Conservation (phyloP, 2,329 filamentous ascomycete genomes). For the Ophiostoma populinum region DNA sequence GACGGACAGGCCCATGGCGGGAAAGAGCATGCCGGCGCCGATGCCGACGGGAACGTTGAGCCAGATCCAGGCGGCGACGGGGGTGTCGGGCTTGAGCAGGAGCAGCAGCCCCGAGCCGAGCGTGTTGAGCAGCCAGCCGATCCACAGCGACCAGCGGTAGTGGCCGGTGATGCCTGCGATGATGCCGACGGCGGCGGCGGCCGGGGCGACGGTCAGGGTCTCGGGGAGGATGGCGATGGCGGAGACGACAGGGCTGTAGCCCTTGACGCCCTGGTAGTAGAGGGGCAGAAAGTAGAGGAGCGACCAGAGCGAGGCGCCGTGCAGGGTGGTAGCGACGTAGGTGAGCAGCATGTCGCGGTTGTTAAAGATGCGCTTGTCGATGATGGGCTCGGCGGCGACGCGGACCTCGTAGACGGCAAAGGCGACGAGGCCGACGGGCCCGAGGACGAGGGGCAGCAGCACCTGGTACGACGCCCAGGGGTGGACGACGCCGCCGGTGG, state of each 20-base stretch:
- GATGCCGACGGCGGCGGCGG: constrained; percentile 10
- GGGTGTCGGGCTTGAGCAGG: constrained; percentile 9
- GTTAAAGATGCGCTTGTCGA: constrained; percentile 27
- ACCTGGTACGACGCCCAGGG: constrained; percentile 24
- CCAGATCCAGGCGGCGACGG: constrained; percentile 18
- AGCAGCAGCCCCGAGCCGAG: constrained; percentile 14
- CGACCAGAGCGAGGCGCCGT: constrained; percentile 38
- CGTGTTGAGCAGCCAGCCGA: constrained; percentile 14
- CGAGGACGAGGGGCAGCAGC: constrained; percentile 26
- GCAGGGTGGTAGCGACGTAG: constrained; percentile 32
- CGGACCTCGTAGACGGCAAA: constrained; percentile 10
- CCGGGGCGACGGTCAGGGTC: constrained; percentile 12
- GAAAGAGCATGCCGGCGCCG: constrained; percentile 22
- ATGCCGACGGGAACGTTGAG: constrained; percentile 20
- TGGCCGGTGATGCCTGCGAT: constrained; percentile 10
- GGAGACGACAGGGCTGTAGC: constrained; percentile 15
- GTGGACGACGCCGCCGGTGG: constrained; percentile 24
- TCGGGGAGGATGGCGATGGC: constrained; percentile 16
- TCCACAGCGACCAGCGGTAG: constrained; percentile 18
- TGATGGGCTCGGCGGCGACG: constrained; percentile 16
- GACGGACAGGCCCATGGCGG: constrained; percentile 22
- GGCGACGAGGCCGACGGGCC: constrained; percentile 18
- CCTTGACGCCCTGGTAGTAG: constrained; percentile 17
- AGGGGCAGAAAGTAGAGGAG: constrained; percentile 30
- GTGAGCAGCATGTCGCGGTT: constrained; percentile 16